Conservation (phyloP, 2,329 filamentous ascomycete genomes). For the Penicillium italicum region DNA sequence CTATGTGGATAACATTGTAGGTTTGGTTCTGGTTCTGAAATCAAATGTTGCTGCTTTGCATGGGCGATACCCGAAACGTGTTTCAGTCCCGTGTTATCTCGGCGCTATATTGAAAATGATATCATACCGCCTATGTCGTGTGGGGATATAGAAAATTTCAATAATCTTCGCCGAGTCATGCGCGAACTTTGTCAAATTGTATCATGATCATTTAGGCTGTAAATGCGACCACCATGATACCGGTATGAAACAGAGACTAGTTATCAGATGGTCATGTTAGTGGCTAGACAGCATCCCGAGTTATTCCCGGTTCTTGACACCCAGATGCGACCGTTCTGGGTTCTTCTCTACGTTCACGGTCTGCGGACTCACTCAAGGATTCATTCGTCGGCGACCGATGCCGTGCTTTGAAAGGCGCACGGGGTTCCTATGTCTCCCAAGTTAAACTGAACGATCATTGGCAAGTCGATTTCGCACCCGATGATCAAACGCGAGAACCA, state of each 20-base stretch:
- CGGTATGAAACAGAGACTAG: not conserved
- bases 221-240: not conserved
- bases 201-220: not conserved
- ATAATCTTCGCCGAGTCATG: not conserved
- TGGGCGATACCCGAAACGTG: not conserved
- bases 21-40: not conserved
- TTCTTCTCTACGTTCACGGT: not conserved
- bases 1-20: not conserved
- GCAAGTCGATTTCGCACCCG: not conserved
- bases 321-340: not conserved
- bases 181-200: not conserved
- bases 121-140: not conserved
- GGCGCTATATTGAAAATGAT: not conserved
- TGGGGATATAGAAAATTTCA: not conserved
- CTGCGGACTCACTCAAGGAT: not conserved
- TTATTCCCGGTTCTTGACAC: not conserved
- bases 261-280: not conserved
- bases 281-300: not conserved
- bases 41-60: not conserved
- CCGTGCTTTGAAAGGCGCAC: not conserved
- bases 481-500: not conserved
- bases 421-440: not conserved
- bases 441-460: not conserved
- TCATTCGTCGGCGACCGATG: not conserved
- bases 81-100: not conserved